Evolutionary conservation across 164 flowering plant species (phyloP), one percentile per base, ranked within the genome.

Genomic region (Tinospora cordifolia): DNA sequence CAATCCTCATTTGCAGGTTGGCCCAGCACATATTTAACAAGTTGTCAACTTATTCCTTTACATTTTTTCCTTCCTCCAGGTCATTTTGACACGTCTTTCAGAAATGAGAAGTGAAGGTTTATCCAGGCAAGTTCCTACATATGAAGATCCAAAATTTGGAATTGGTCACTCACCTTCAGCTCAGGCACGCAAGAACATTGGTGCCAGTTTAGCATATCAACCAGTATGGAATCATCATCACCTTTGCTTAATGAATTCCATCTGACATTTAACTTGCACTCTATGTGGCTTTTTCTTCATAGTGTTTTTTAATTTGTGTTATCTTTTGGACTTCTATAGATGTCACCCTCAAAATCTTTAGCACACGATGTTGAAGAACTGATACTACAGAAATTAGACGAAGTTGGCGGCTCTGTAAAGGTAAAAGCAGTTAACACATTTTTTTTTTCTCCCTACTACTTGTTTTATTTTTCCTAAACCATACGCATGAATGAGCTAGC

Each of bases 321-420:
- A 30, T 30, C 59, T 66, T 34, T 30, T 69, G 26, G 70, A 9
- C 47, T 68, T 51, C 46, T 78, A 77, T 81, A 88, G 89, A 72
- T 77, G 79, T 84, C 91, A 7, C 89, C 93, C 14, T 71, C 86
- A 66, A 86, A 75, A 76, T 72, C 81, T 72, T 41, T 70, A 0
- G 74, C 76, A 68, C 76, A 75, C 65, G 87, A 84, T 63, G 66
- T 78, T 13, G 85, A 80, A 51, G 97, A 91, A 62, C 65, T 77
- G 30, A 75, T 90, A 67, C 69, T 89, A 34, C 88, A 86, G 74
- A 90, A 87, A 73, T 75, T 89, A 40, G 90, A 87, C 71, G 92
- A 91, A 71, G 90, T 91, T 68, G 91, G 86, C 75, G 86, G 82
- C 65, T 87, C 89, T 66, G 83, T 91, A 51, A 87, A 89, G 94